A percentile compares a stretch with the other conserved stretches of the same genome.
These are phyloP conservation scores for Endothia cerciana DNA, from an alignment of 2,329 filamentous ascomycete species.

Conservation along the genomic window DNA sequence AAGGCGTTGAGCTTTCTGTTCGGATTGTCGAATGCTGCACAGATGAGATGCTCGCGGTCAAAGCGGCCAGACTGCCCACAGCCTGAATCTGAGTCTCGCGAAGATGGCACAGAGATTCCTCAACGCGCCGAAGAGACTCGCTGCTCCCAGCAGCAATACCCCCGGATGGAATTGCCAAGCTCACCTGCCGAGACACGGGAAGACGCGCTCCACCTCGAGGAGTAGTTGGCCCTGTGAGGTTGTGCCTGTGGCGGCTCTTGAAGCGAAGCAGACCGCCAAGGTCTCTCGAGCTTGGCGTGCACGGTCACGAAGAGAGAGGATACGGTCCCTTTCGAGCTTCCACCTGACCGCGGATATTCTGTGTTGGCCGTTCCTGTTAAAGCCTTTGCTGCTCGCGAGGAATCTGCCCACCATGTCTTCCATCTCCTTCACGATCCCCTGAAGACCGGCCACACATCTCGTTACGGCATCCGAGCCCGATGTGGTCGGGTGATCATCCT, in stretches of 20 bases:
- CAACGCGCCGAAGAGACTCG: background rate
- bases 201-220: background rate
- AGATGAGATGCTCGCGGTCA: background rate
- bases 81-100: background rate
- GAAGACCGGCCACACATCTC: background rate
- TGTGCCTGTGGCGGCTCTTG: background rate
- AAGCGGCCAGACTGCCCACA: background rate
- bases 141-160: background rate
- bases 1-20: background rate
- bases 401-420: background rate
- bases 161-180: background rate
- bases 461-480: background rate
- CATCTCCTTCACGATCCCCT: background rate
- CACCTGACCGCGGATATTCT: background rate
- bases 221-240: background rate
- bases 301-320: background rate
- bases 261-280: background rate
- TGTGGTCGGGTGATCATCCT: background rate
- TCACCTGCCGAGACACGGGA: conserved; percentile 2
- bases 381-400: background rate
- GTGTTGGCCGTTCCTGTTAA: background rate
- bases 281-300: background rate
- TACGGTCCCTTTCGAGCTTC: background rate
- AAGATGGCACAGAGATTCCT: background rate
- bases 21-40: background rate